Evolutionary conservation across 257 asterid species (phyloP).

Genomic region (Solanum chiquidenum): DNA sequence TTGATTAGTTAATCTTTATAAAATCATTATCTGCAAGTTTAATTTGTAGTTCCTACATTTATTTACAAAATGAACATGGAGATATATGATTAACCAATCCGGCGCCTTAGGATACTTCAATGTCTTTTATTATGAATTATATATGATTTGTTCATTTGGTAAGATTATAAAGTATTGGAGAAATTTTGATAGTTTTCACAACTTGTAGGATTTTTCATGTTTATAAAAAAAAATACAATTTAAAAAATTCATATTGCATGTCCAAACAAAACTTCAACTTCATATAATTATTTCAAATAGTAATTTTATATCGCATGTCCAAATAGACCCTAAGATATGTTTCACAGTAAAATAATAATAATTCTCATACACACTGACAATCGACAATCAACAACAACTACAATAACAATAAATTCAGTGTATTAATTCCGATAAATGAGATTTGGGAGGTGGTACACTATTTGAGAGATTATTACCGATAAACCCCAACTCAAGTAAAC

Average conservation of each 20-base stretch:
- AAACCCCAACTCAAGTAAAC: neutral
- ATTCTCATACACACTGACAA: too few relatives aligned
- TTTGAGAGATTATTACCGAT: too few relatives aligned
- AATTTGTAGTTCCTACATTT: neutral
- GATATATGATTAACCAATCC: neutral
- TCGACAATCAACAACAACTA: neutral
- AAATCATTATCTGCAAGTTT: neutral
- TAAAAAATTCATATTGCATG: too few relatives aligned
- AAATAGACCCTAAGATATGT: too few relatives aligned
- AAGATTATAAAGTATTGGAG: neutral
- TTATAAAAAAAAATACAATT: too few relatives aligned
- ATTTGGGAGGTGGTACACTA: too few relatives aligned
- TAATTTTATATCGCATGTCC: neutral
- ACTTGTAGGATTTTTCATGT: neutral
- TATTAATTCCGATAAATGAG: neutral
- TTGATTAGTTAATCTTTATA: neutral
- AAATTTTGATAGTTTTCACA: too few relatives aligned
- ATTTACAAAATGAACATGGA: neutral
- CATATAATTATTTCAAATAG: neutral
- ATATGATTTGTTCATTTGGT: neutral
- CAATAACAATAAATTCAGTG: neutral
- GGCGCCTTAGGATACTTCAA: neutral
- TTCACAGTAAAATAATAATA: neutral
- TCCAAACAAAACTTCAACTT: neutral
- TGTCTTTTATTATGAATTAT: neutral